Percentiles rank a stretch among this genome's conserved stretches.
These are phyloP conservation scores for Phytophthora pini DNA, from an alignment of 352 stramenopile genomes.

Conservation along the genomic window DNA sequence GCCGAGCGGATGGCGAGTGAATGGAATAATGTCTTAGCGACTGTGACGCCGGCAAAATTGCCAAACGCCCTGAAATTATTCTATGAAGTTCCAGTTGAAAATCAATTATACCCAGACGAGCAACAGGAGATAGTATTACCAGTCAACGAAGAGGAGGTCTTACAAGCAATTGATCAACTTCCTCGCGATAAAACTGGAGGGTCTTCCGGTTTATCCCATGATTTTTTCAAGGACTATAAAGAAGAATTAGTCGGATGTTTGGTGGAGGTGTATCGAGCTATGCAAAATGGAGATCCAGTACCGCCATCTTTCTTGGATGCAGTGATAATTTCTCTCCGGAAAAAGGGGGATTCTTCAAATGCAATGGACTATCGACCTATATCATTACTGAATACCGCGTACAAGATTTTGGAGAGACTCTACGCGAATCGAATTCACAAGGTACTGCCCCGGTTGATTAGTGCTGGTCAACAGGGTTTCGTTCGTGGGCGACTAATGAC, in stretches of 20 bases:
- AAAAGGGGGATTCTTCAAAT: conserved; percentile 16
- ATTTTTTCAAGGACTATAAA: conserved; percentile 18
- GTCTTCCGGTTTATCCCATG: conserved; percentile 1
- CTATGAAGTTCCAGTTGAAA: background rate
- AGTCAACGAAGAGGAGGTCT: background rate
- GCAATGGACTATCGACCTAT: conserved; percentile 20
- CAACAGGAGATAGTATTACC: background rate
- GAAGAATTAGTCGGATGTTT: background rate
- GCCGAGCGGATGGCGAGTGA: conserved; percentile 7
- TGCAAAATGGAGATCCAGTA: background rate
- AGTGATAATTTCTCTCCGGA: background rate
- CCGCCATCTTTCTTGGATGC: background rate
- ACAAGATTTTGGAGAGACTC: conserved; percentile 9
- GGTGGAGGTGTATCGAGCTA: background rate
- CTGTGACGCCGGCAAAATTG: background rate
- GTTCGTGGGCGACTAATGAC: conserved; percentile 5
- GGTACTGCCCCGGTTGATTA: conserved; percentile 6
- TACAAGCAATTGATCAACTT: background rate
- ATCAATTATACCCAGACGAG: background rate
- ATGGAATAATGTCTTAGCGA: conserved; percentile 10
- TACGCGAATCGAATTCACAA: conserved; percentile 5
- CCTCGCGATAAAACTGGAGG: conserved; percentile 2
- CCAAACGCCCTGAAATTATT: background rate
- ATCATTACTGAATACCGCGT: conserved; percentile 11
- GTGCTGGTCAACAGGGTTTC: conserved; percentile 10